Base-by-base conservation (phyloP, 352 stramenopile genomes). In the Phytophthora syringae region DNA sequence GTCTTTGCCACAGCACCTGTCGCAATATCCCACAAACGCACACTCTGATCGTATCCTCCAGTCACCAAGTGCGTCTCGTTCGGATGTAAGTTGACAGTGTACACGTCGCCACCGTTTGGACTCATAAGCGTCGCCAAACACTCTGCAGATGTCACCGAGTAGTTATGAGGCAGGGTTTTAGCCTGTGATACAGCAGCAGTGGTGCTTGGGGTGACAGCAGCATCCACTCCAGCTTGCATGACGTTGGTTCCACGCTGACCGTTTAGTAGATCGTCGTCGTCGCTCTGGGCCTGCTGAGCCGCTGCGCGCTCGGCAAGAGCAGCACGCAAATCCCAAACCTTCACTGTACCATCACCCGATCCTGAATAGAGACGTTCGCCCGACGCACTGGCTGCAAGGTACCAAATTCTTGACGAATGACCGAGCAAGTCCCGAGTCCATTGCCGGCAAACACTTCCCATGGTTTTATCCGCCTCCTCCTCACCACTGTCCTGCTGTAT, bases 51-150 rank as follows among this genome's bases (percentile, higher is more conserved):
- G 65, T 97, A 95, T 16, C 89, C 89, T 45, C 84, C 86, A 22
- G 89, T 95, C 42, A 92, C 87, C 20, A 97, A 70, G 54, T 97
- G 88, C n/a, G 80, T 92, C 70, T 97, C 86, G 40, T 77, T 92
- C 7, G 87, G 87, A 36, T 95, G 87, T 24, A 97, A 64, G 53
- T 92, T 94, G 20, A 96, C 87, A 7, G 80, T 89, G 70, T 96
- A 96, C 21, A 95, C 77, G 65, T 95, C 89, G 1, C 89, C 87
- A 32, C 62, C 66, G 51, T 76, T 80, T 49, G 84, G 75, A 47
- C 77, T 80, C 45, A 67, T 72, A 7, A 89, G 64, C 7, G 83
- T 89, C 18, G 80, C 75, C 22, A 90, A 47, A 54, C 80, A 89
- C 22, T 87, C 78, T 40, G 72, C 74, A 20, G 77, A 79, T 5